Percentiles rank a stretch among this genome's conserved stretches.
Evolutionary conservation across 768 basidiomycete species (phyloP).

Genomic region (Russula olivacea): DNA sequence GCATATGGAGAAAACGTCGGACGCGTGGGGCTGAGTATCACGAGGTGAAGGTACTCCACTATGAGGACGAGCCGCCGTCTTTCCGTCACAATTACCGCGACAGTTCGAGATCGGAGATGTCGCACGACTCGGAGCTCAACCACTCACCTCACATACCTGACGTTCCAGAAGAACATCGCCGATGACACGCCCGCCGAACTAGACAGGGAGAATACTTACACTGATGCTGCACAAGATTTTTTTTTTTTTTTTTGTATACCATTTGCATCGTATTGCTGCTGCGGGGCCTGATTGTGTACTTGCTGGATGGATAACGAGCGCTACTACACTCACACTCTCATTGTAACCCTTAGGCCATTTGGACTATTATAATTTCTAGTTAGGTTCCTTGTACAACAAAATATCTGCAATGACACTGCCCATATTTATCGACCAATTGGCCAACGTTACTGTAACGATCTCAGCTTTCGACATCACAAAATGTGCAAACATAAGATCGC

Average conservation of each 20-base stretch:
- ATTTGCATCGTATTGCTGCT: neutral
- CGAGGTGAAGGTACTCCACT: conserved; percentile 1
- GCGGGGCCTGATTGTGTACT: neutral
- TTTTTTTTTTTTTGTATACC: neutral
- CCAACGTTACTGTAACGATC: too few relatives aligned
- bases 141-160: too few relatives aligned
- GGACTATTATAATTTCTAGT: neutral
- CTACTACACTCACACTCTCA: neutral
- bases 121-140: neutral
- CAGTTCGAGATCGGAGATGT: neutral
- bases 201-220: neutral
- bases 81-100: neutral
- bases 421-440: too few relatives aligned
- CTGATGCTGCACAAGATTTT: neutral
- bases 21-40: conserved; percentile 5
- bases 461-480: too few relatives aligned
- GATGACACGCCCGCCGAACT: too few relatives aligned
- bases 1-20: conserved; percentile 21
- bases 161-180: neutral
- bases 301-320: neutral
- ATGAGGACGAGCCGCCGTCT: conserved; percentile 9
- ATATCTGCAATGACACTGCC: too few relatives aligned
- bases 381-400: neutral
- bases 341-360: neutral
- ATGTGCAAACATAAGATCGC: too few relatives aligned